Base-by-base conservation (phyloP, 2,329 filamentous ascomycete genomes). In the Beauveria sp. region DNA sequence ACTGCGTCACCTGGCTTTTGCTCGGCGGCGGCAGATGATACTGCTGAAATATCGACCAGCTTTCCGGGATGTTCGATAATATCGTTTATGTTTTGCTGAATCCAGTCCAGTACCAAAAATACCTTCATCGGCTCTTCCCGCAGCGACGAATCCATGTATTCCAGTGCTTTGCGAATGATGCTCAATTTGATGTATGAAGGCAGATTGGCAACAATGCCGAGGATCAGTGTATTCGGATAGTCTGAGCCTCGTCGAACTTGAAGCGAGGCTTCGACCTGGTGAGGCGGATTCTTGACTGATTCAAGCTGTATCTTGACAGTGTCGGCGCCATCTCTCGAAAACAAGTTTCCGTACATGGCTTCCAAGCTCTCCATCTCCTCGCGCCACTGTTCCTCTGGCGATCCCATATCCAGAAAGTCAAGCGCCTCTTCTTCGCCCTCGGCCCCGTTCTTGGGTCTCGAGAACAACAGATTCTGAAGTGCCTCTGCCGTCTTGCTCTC, bases 181-280 rank as follows among this genome's bases (percentile, higher is more conserved):
- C 92, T 96, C 12, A 99, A 80, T 63, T 93, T 90, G 70, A 98
- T 96, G 69, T 99, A 96, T 3, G 95, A 91, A 22, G 95, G 95
- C 14, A 98, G 81, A 12, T 84, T 83, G 28, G 86, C 81, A 52
- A 84, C 74, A 16, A 97, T 80, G 3, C 87, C 85, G 42, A 97
- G 77, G 10, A 96, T 82, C 79, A 77, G 85, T 73, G 72, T 83
- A 68, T 69, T 81, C 1, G 95, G 95, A 72, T 98, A 99, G 53
- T 82, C 79, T 3, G 82, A 82, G 1, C 91, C 86, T 66, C 83
- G 88, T 62, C 90, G 86, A 64, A 93, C 86, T 68, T 91, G 88
- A 1, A 86, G 67, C 46, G 76, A 75, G 0, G 84, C 78, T 49
- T 86, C 79, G 34, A 86, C 76, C n/a, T 80, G 65, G 74, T 79